Evolutionary conservation across 306 rosid genomes (phyloP).

Genomic region (Sindora glabra): DNA sequence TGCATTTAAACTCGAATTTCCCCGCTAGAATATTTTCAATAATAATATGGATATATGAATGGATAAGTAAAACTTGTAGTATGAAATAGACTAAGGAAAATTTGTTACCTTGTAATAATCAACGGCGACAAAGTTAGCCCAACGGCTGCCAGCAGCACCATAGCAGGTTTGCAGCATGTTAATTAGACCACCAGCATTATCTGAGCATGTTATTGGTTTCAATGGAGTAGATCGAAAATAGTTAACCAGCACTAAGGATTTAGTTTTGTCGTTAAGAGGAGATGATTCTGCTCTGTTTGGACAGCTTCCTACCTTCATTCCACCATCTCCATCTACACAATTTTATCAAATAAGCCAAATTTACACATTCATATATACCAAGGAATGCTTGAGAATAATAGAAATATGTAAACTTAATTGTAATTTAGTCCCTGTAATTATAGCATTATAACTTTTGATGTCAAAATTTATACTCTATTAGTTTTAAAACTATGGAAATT

Average conservation of each 20-base stretch:
- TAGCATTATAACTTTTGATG: no score
- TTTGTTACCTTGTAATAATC: slow-evolving; percentile 83
- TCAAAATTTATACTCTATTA: no score
- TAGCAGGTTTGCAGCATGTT: slow-evolving; percentile 60
- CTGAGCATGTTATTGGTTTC: slow-evolving; percentile 37
- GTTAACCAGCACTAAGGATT: slow-evolving; percentile 71
- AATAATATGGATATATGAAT: background rate
- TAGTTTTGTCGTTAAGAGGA: slow-evolving; percentile 52
- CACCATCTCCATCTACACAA: slow-evolving; percentile 73
- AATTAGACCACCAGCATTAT: slow-evolving; percentile 45
- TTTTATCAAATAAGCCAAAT: no score
- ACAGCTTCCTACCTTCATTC: slow-evolving; percentile 64
- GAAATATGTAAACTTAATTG: no score
- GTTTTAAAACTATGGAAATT: no score
- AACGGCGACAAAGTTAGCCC: slow-evolving; percentile 71
- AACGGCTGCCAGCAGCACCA: slow-evolving; percentile 60
- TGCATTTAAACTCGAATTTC: no score
- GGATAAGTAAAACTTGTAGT: background rate
- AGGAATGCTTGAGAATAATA: no score
- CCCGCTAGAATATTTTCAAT: no score
- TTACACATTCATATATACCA: no score
- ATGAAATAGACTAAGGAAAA: no score
- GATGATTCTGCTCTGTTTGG: slow-evolving; percentile 69
- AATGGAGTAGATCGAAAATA: slow-evolving; percentile 44
- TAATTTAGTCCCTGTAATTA: no score